Evolutionary conservation across 352 stramenopile species (phyloP), one percentile per base, ranked within the genome.

Genomic region (Phytophthora aleatoria): DNA sequence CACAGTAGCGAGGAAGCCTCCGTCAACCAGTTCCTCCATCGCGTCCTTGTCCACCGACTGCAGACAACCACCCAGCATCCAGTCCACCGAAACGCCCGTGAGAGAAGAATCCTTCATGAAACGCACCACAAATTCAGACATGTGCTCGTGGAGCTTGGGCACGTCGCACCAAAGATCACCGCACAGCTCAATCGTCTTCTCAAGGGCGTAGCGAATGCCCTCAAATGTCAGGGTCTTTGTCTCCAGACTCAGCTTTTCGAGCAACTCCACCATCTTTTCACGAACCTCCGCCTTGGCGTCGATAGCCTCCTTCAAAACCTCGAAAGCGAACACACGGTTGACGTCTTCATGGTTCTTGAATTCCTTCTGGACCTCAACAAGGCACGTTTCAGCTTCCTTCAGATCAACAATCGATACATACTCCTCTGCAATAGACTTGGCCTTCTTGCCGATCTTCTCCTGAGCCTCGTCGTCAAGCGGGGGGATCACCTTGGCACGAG

Each of bases 91-190:
- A 49, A 94, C 68, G 5, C 77, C 76, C 5, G 72, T 91, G n/a
- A 72, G 51, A 26, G 74, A 57, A 9, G 83, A 89, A 45, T 88
- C 53, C 55, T 81, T 79, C 49, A 91, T 83, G 56, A 94, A 92
- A 11, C 80, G 79, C n/a, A 78, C 69, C n/a, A 89, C 56, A 47
- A 95, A 79, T 41, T 79, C 59, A n/a, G 81, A 79, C 28, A 93
- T 69, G 63, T 94, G 78, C 41, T 93, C 81, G 54, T 89, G 81
- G 5, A 92, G 73, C 74, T 92, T 95, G 2, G 87, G 87, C 11
- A 95, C 87, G 54, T 95, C 87, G 50, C 85, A 95, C 81, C 77
- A 89, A 20, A 94, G 50, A 58, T 92, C 80, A n/a, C 75, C 78
- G 7, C 72, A 81, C 3, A 89, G 28, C 52, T 81, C 77, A 30